Conservation (phyloP, 2,329 filamentous ascomycete species). For the Calonectria fujianensis region DNA sequence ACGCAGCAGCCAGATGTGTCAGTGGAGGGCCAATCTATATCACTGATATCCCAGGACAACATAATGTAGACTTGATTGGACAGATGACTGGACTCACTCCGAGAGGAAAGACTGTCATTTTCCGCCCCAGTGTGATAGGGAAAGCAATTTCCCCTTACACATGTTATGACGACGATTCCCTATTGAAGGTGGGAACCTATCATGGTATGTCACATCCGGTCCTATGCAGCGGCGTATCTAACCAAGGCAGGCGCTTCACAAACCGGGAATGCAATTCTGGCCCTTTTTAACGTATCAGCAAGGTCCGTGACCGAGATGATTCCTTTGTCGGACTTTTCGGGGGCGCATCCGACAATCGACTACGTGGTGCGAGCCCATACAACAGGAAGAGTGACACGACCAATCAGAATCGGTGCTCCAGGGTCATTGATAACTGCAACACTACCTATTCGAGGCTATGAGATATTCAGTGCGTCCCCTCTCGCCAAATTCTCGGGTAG, state of each 20-base stretch:
- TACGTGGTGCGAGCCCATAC: slow-evolving; percentile 86
- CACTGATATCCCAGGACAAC: slow-evolving; percentile 89
- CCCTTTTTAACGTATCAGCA: slow-evolving; percentile 87
- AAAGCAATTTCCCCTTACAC: slow-evolving; percentile 84
- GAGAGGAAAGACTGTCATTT: slow-evolving; percentile 84
- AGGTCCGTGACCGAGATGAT: slow-evolving; percentile 80
- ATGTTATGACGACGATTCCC: slow-evolving; percentile 81
- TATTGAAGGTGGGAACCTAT: slow-evolving; percentile 88
- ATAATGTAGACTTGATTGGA: slow-evolving; percentile 83
- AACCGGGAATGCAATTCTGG: slow-evolving; percentile 85
- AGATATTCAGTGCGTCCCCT: slow-evolving; percentile 86
- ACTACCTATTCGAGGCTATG: slow-evolving; percentile 81
- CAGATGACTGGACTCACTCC: slow-evolving; percentile 88
- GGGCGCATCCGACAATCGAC: slow-evolving; percentile 71
- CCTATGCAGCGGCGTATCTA: slow-evolving; percentile 4
- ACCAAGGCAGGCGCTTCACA: slow-evolving; percentile 65
- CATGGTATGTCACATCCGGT: slow-evolving; percentile 70
- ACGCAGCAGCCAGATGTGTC: slow-evolving; percentile 92
- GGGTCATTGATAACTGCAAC: slow-evolving; percentile 76
- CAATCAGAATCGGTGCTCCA: slow-evolving; percentile 66
- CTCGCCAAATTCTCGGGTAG: slow-evolving; percentile 73
- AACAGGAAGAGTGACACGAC: slow-evolving; percentile 76
- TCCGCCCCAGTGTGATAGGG: slow-evolving; percentile 85
- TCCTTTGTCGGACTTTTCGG: slow-evolving; percentile 82
- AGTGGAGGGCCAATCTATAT: slow-evolving; percentile 96